phyloP scores from a whole-genome alignment of 2,329 filamentous ascomycete species.

The Ophiostoma ips region DNA sequence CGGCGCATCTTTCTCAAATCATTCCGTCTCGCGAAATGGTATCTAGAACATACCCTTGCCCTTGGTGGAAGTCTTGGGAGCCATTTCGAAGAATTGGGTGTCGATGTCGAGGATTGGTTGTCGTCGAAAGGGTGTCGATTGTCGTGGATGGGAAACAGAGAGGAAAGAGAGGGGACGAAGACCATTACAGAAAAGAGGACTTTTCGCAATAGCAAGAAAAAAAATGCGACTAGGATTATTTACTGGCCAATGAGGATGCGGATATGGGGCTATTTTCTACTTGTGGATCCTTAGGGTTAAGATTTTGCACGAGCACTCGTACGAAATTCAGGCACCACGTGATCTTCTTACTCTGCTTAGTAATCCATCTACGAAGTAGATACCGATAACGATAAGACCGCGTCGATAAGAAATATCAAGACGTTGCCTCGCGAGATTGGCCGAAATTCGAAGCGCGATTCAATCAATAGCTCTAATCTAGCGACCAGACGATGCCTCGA shows the following conservation, averaged over 20 bases:
- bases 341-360: not conserved
- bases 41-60: conserved; percentile 23
- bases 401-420: no score
- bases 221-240: not conserved
- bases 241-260: not conserved
- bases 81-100: conserved; percentile 21
- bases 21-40: not conserved
- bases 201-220: not conserved
- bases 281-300: not conserved
- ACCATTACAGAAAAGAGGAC: not conserved
- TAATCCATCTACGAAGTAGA: no score
- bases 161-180: not conserved
- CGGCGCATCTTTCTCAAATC: not conserved
- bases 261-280: not conserved
- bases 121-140: conserved; percentile 4
- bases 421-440: no score
- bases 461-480: no score
- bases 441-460: no score
- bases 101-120: conserved; percentile 9
- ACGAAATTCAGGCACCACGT: no score
- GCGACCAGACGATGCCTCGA: not conserved
- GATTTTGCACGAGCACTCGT: not conserved
- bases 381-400: not conserved
- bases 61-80: conserved; percentile 24
- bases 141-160: not conserved